These are phyloP conservation scores for Sporothrix sp. DNA, from an alignment of 2,329 filamentous ascomycete species.

Conservation along the genomic window DNA sequence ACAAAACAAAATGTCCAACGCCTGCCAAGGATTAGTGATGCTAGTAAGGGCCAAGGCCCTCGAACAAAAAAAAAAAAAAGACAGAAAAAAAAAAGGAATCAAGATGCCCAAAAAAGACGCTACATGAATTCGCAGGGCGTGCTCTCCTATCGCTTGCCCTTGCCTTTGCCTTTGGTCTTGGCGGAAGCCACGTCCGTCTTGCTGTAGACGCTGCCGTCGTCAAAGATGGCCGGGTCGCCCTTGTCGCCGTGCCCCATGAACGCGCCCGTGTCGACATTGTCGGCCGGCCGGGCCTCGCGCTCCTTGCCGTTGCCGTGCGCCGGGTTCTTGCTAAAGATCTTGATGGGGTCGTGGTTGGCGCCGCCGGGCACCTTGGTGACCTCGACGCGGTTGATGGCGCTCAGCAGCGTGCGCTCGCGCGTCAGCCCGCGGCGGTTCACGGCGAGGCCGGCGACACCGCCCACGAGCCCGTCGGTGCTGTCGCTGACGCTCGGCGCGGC, in stretches of 20 bases:
- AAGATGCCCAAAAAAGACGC: neutral
- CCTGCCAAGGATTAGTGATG: neutral
- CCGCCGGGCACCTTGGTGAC: conserved; percentile 44
- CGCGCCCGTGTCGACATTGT: conserved; percentile 57
- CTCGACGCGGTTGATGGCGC: conserved; percentile 66
- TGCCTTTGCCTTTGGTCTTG: conserved; percentile 19
- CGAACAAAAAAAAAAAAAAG: neutral
- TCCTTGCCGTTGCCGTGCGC: conserved; percentile 19
- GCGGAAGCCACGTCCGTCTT: conserved; percentile 27
- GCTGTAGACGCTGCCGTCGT: conserved; percentile 49
- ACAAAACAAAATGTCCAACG: neutral
- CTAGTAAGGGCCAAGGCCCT: neutral
- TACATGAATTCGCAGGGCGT: neutral
- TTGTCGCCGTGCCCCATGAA: conserved; percentile 81
- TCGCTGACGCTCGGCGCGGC: conserved; percentile 55
- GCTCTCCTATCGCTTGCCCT: conserved; percentile 11
- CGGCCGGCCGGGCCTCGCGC: conserved; percentile 57
- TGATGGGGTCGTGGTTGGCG: conserved; percentile 51
- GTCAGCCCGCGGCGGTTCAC: conserved; percentile 71
- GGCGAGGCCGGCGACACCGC: conserved; percentile 72
- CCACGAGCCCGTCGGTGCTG: conserved; percentile 85
- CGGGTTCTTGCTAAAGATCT: conserved; percentile 61
- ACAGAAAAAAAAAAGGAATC: neutral
- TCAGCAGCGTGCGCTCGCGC: conserved; percentile 78
- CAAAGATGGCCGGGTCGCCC: conserved; percentile 70